Conservation (phyloP, 148 eudicot genomes). For the Rheum nobile region DNA sequence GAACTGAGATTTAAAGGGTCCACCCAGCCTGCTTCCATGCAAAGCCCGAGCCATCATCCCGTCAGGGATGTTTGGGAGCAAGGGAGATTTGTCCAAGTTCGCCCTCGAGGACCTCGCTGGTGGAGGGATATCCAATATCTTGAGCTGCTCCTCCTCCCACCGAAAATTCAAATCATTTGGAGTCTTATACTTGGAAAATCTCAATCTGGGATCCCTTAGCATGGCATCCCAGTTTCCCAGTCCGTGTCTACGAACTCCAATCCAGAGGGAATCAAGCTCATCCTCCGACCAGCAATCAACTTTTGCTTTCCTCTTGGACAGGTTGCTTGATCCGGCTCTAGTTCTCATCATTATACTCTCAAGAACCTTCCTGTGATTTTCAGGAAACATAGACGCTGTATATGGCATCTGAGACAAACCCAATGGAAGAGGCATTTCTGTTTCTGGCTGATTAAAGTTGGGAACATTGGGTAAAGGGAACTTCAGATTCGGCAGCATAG, state of each 20-base stretch:
- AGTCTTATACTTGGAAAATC: conserved; percentile 53
- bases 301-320: conserved; percentile 47
- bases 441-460: conserved; percentile 32
- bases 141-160: conserved; percentile 82
- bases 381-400: conserved; percentile 47
- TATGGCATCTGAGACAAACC: conserved; percentile 52
- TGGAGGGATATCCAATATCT: conserved; percentile 47
- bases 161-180: conserved; percentile 54
- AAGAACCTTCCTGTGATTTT: conserved; percentile 81
- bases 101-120: conserved; percentile 27
- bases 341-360: conserved; percentile 80
- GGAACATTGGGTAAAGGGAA: conserved; percentile 36
- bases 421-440: conserved; percentile 40
- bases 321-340: conserved; percentile 44
- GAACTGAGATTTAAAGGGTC: conserved; percentile 37
- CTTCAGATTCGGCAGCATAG: conserved; percentile 43
- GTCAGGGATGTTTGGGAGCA: conserved; percentile 58
- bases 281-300: conserved; percentile 81
- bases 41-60: conserved; percentile 75
- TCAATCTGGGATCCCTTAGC: conserved; percentile 66
- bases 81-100: conserved; percentile 30
- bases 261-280: conserved; percentile 90
- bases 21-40: conserved; percentile 52
- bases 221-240: conserved; percentile 74
- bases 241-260: conserved; percentile 97